Percentiles rank a stretch among this genome's conserved stretches.
Conservation (phyloP, 306 rosid species). For the Glycine tomentella region DNA sequence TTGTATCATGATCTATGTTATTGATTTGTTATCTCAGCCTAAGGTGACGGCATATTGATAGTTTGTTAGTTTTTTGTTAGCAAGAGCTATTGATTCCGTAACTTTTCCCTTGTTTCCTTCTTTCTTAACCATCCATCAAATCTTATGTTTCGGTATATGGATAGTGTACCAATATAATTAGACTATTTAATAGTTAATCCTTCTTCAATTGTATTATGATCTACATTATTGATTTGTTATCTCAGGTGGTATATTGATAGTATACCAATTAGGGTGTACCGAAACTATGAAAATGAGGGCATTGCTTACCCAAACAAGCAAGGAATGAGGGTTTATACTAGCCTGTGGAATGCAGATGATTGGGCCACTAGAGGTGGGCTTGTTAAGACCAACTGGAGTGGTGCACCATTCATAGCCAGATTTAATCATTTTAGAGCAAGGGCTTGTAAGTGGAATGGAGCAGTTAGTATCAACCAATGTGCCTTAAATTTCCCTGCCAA, state of each 20-base stretch:
- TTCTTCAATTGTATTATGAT: neutral
- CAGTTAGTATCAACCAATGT: conserved; percentile 60
- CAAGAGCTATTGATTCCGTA: too few species aligned
- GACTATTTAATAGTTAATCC: neutral
- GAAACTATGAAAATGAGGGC: conserved; percentile 66
- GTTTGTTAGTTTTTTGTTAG: too few species aligned
- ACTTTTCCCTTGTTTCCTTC: too few species aligned
- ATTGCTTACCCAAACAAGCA: conserved; percentile 76
- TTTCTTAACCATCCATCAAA: too few species aligned
- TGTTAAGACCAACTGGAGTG: conserved; percentile 68
- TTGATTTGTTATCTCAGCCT: conserved; percentile 39
- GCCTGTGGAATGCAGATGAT: conserved; percentile 79
- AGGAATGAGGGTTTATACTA: conserved; percentile 77
- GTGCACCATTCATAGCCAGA: conserved; percentile 75
- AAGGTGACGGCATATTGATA: conserved; percentile 70
- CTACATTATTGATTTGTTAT: neutral
- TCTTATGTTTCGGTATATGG: too few species aligned
- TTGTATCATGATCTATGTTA: neutral
- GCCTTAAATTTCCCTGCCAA: conserved; percentile 57
- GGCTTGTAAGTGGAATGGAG: conserved; percentile 80
- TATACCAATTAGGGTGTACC: conserved; percentile 77
- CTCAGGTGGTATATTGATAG: conserved; percentile 83
- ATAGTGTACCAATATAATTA: too few species aligned
- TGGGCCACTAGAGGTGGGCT: conserved; percentile 93
- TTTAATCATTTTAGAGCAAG: conserved; percentile 67